Evolutionary conservation across 1,139 yeast genomes (phyloP), one percentile per base, ranked within the genome.

Genomic region (Arxiozyma slooffiae): DNA sequence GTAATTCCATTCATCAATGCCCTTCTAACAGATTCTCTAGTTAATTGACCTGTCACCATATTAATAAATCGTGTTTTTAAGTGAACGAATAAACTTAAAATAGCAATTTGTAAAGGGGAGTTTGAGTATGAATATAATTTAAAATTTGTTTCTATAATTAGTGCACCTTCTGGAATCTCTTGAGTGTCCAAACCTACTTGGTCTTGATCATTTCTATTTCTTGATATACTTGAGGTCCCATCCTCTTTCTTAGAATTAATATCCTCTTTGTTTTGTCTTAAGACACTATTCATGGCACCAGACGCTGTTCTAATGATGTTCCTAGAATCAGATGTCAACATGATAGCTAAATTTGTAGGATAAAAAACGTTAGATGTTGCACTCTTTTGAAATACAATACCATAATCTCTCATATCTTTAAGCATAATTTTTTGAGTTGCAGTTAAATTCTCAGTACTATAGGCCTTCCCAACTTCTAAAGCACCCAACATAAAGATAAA

Each of bases 31-130:
- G 96, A 86, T 61, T 92, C 97, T 64, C 98, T 79, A 4, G 97
- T 89, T 54, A 92, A 78, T 59, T 86, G 90, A 1, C 98, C 98
- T 18, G 94, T 80, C 4, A 92, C 96, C 85, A 92, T 82, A 64
- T 92, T 94, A 18, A 92, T 76, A 67, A 90, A 94, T 53, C 98
- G 73, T 0, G 95, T 78, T 59, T 80, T 82, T 53, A 94, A 71
- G 61, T 86, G 92, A 17, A 88, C 95, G 69, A 92, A 92, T 44
- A 92, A 68, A 62, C 89, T 87, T 50, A 94, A 72, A 53, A 94
- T 86, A 14, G 98, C 97, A 56, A 92, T 90, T 67, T 94, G 97
- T 53, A 92, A 73, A 1, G 98, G 97, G 1, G 97, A 89, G 54
- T 88, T 85, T 1, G 98, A 90, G 64, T 92, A 92, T 41, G 98